Evolutionary conservation across 2,329 filamentous ascomycete genomes (phyloP).

Genomic region (Aaosphaeria arxii): DNA sequence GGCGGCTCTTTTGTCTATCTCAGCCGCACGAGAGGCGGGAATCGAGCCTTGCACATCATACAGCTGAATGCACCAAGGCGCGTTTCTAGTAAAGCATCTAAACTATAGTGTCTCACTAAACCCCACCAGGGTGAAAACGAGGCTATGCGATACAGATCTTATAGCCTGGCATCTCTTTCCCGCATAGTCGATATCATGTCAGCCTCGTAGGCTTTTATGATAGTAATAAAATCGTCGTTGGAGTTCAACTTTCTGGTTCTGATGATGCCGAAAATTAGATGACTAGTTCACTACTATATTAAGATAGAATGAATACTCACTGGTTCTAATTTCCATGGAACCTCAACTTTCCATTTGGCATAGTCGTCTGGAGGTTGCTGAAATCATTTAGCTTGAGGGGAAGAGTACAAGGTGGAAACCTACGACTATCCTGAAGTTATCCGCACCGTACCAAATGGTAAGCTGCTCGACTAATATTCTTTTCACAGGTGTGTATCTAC

Average conservation of each 20-base stretch:
- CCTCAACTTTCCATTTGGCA: background rate
- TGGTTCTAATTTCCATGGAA: background rate
- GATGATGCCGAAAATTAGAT: too few species aligned
- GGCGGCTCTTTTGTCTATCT: background rate
- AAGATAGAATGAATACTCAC: background rate
- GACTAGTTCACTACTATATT: too few species aligned
- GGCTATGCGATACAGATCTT: too few species aligned
- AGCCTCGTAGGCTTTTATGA: background rate
- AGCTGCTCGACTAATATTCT: background rate
- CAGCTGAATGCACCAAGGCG: background rate
- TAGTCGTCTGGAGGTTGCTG: background rate
- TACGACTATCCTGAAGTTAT: background rate
- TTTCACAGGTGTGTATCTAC: background rate
- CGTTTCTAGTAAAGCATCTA: background rate
- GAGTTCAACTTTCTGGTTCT: background rate
- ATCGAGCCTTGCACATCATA: background rate
- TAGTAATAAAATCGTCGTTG: background rate
- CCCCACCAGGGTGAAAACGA: too few species aligned
- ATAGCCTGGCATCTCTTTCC: too few species aligned
- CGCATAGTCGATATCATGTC: too few species aligned
- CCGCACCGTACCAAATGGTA: background rate
- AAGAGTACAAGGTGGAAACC: background rate
- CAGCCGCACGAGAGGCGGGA: background rate
- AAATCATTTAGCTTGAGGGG: background rate
- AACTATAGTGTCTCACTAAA: too few species aligned